A percentile compares a stretch with the other conserved stretches of the same genome.
phyloP scores from a whole-genome alignment of 257 asterid genomes.

The Avicennia marina region DNA sequence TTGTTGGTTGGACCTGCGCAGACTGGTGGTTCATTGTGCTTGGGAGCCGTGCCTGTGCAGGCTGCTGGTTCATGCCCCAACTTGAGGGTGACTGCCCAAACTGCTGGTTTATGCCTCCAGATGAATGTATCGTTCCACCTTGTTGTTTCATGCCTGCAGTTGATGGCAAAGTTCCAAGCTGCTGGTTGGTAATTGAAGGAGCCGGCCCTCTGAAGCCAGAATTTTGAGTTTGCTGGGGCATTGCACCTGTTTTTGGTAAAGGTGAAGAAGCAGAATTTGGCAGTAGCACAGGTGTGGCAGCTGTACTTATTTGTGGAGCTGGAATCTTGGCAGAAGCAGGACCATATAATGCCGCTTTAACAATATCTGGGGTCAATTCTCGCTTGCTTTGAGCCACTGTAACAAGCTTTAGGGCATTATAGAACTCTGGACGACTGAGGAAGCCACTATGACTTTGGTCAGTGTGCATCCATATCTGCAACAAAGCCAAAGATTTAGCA shows the following conservation, averaged over 20 bases:
- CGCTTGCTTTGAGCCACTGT: conserved; percentile 97
- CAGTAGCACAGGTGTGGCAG: conserved; percentile 48
- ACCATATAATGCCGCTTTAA: conserved; percentile 82
- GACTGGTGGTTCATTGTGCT: conserved; percentile 19
- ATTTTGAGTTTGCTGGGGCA: conserved; percentile 27
- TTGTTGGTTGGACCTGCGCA: conserved; percentile 20
- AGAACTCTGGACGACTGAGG: conserved; percentile 81
- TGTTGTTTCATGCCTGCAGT: conserved; percentile 34
- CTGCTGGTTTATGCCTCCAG: conserved; percentile 37
- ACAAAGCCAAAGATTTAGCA: conserved; percentile 1
- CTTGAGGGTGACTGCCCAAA: conserved; percentile 15
- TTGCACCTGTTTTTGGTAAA: conserved; percentile 36
- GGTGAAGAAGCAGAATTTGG: conserved; percentile 45
- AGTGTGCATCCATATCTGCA: conserved; percentile 90
- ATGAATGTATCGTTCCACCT: conserved; percentile 4
- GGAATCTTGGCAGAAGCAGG: conserved; percentile 93
- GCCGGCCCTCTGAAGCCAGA: conserved; percentile 46
- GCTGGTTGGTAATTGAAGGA: conserved; percentile 41
- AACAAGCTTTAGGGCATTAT: conserved; percentile 90
- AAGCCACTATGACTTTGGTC: conserved; percentile 73
- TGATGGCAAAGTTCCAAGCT: conserved; percentile 42
- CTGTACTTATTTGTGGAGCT: conserved; percentile 69
- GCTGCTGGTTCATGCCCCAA: conserved; percentile 14
- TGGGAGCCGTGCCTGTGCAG: conserved; percentile 34
- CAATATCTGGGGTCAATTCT: conserved; percentile 85